Base-by-base conservation (phyloP, 495 filamentous ascomycete species). In the Talaromyces trachyspermus region DNA sequence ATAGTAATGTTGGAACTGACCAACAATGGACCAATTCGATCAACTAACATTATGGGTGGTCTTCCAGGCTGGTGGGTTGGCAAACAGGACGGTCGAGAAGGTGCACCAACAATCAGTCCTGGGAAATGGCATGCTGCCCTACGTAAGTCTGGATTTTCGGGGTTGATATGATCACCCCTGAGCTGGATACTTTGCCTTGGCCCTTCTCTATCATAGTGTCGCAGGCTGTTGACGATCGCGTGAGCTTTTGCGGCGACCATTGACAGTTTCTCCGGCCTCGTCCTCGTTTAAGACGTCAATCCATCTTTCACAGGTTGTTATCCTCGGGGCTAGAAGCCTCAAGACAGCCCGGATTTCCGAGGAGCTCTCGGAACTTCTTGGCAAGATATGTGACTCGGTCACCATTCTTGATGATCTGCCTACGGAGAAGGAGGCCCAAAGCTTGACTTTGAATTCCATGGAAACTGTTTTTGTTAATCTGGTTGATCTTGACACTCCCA, bases 1-100 rank as follows among this genome's bases (percentile, higher is more conserved):
- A 48, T 81, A 1, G n/a, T 80, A 0, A 17, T 78, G 2, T 36
- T 67, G 0, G 78, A 81, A 46, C 15, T 74, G 3, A 74, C 69
- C 0, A 52, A 62, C 22, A 52, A 63, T 6, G 24, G 48, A 22
- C 25, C 22, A 17, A 18, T 54, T 5, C 26, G 53, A 3, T n/a
- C n/a, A n/a, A n/a, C n/a, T n/a, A n/a, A n/a, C n/a, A 17, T 32
- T 22, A 38, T 49, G 24, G 57, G 49, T 1, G 11, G 49, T 14
- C 12, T 59, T 9, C 43, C 46, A 25, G 60, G 57, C 3, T 62
- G 59, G 61, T 62, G 57, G 57, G n/a, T 46, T n/a, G 51, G 54
- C 33, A 38, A n/a, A 12, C 43, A 52, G 1, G 46, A 52, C 17
- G 51, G 37, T 3, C 52, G 48, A 3, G 32, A 30, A 7, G 37